phyloP scores from a whole-genome alignment of 257 asterid species.

The Gentiana macrophylla region DNA sequence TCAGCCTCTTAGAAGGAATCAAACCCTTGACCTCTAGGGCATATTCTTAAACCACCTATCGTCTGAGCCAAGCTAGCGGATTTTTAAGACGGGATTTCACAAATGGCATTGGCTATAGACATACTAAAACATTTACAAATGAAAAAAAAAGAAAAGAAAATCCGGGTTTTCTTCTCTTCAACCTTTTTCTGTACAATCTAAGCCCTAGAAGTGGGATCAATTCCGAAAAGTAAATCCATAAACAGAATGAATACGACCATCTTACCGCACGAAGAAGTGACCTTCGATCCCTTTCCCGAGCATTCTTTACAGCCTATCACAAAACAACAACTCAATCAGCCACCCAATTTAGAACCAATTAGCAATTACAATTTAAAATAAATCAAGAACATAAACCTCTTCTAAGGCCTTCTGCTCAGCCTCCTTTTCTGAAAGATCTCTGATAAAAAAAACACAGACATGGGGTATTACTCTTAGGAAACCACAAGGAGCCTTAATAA shows the following conservation, averaged over 20 bases:
- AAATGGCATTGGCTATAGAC: too few species aligned
- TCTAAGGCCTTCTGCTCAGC: conserved; percentile 75
- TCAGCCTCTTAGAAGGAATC: too few species aligned
- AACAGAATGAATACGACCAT: background rate
- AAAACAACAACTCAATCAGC: conserved; percentile 12
- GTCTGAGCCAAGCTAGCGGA: too few species aligned
- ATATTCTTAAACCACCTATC: too few species aligned
- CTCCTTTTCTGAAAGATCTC: conserved; percentile 71
- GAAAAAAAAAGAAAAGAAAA: too few species aligned
- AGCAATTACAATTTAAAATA: background rate
- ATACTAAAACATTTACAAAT: too few species aligned
- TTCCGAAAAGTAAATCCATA: background rate
- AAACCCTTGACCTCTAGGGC: too few species aligned
- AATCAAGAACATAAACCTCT: conserved; percentile 35
- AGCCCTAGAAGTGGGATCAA: background rate
- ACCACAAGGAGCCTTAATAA: background rate
- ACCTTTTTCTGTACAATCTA: background rate
- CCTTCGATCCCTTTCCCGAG: conserved; percentile 92
- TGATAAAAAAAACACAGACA: conserved; percentile 17
- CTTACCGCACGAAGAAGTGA: conserved; percentile 72
- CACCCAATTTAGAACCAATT: conserved; percentile 1
- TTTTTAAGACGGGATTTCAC: too few species aligned
- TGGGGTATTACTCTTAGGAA: background rate
- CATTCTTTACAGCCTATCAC: conserved; percentile 78
- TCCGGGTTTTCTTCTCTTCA: background rate